These are phyloP conservation scores for Hanseniaspora hatyaiensis DNA, from an alignment of 805 yeast species.

Conservation along the genomic window DNA sequence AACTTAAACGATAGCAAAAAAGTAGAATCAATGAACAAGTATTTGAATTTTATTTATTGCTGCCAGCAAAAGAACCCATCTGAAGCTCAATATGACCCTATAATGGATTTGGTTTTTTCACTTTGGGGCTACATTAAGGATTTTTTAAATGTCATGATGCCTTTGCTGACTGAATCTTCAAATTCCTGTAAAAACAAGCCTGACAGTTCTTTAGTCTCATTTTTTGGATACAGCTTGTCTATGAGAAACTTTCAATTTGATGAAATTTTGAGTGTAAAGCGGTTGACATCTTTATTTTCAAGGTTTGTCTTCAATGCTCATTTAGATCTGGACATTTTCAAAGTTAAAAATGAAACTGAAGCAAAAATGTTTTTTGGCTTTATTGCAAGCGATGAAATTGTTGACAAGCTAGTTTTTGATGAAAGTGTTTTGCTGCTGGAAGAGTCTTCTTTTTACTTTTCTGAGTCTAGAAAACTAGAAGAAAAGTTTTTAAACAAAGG, in stretches of 20 bases:
- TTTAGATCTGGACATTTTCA: not conserved
- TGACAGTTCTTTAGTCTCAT: not conserved
- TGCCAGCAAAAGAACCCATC: too few species aligned
- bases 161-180: not conserved
- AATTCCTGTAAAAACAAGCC: not conserved
- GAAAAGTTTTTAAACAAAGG: too few species aligned
- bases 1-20: not conserved
- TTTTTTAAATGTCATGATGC: not conserved
- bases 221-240: not conserved
- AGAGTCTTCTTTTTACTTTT: not conserved
- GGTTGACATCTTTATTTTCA: not conserved
- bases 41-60: slow-evolving; percentile 5
- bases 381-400: not conserved
- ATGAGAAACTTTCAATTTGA: not conserved
- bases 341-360: not conserved
- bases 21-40: not conserved
- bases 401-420: not conserved
- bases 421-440: not conserved
- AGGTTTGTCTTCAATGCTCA: not conserved
- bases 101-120: not conserved
- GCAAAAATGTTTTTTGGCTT: not conserved
- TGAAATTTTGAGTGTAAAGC: not conserved
- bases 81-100: slow-evolving; percentile 8
- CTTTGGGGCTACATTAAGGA: not conserved
- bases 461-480: not conserved